phyloP scores from a whole-genome alignment of 306 rosid genomes.

The Lathyrus sativus region DNA sequence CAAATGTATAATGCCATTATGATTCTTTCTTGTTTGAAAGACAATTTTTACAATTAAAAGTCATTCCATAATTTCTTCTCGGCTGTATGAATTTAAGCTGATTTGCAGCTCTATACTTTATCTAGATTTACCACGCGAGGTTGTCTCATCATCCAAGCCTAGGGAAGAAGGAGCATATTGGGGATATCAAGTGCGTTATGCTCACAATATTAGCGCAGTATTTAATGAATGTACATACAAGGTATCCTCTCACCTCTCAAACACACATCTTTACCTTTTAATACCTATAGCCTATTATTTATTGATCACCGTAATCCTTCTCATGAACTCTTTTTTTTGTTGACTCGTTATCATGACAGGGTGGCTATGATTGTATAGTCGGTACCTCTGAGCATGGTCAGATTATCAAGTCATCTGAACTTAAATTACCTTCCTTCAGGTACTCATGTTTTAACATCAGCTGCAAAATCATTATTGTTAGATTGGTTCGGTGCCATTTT shows the following conservation, averaged over 20 bases:
- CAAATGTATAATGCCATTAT: not conserved
- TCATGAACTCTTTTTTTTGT: conserved; percentile 13
- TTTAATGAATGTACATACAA: conserved; percentile 62
- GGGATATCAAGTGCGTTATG: conserved; percentile 97
- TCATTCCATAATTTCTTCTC: conserved; percentile 16
- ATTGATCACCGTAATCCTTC: conserved; percentile 16
- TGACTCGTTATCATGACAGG: conserved; percentile 52
- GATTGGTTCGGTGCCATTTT: conserved; percentile 3
- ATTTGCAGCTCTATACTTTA: conserved; percentile 36
- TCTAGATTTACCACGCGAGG: conserved; percentile 61
- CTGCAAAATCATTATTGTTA: conserved; percentile 19
- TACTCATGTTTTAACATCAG: conserved; percentile 35
- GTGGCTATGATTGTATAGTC: conserved; percentile 84
- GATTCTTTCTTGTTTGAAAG: conserved; percentile 9
- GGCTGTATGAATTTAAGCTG: conserved; percentile 33
- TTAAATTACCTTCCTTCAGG: conserved; percentile 81
- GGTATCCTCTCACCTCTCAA: conserved; percentile 49
- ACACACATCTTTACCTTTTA: not conserved
- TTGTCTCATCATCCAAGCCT: conserved; percentile 76
- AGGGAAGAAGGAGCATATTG: conserved; percentile 86
- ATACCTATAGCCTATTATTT: conserved; percentile 2
- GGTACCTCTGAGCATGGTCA: conserved; percentile 98
- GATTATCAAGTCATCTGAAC: conserved; percentile 67
- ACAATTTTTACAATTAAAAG: conserved; percentile 5
- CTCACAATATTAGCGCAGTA: conserved; percentile 71